Evolutionary conservation across 2,329 filamentous ascomycete species (phyloP).

Genomic region (Alternaria sp.): DNA sequence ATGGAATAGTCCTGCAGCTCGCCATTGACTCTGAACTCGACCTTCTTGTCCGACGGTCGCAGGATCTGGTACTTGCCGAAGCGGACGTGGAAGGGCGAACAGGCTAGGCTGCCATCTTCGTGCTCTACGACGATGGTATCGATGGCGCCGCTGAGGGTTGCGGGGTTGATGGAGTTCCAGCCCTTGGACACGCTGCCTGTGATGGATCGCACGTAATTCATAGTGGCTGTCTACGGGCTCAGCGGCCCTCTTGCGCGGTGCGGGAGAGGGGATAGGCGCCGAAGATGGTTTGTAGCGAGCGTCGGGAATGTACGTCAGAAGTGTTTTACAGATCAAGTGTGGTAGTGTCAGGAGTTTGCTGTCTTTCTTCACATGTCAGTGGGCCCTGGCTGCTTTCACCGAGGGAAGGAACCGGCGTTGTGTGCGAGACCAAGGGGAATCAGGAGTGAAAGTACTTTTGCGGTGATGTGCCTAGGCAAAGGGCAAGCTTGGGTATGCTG

Average conservation of each 20-base stretch:
- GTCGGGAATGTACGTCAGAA: constrained; percentile 9
- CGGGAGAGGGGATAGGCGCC: not conserved
- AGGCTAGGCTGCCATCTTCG: constrained; percentile 85
- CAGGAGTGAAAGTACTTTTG: constrained; percentile 8
- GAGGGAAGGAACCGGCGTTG: not conserved
- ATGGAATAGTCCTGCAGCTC: constrained; percentile 92
- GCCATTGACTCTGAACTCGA: constrained; percentile 96
- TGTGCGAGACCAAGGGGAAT: not conserved
- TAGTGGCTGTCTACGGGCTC: constrained; percentile 55
- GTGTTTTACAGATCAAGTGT: constrained; percentile 1
- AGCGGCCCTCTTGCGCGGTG: constrained; percentile 10
- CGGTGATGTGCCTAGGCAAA: constrained; percentile 6
- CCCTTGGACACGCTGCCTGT: constrained; percentile 96
- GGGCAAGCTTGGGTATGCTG: constrained; percentile 10
- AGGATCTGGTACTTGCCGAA: constrained; percentile 98
- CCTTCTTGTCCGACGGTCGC: constrained; percentile 97
- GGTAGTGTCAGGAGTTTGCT: not conserved
- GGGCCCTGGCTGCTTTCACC: not conserved
- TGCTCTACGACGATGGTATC: constrained; percentile 99
- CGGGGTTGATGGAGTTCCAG: constrained; percentile 99
- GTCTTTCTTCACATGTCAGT: constrained; percentile 22
- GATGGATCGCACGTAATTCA: constrained; percentile 98
- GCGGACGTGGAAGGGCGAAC: constrained; percentile 97
- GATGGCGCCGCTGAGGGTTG: constrained; percentile 95
- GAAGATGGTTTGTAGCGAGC: not conserved